A percentile compares a stretch with the other conserved stretches of the same genome.
Conservation (phyloP, 1,284 basidiomycete genomes). For the Leccinum huronense region DNA sequence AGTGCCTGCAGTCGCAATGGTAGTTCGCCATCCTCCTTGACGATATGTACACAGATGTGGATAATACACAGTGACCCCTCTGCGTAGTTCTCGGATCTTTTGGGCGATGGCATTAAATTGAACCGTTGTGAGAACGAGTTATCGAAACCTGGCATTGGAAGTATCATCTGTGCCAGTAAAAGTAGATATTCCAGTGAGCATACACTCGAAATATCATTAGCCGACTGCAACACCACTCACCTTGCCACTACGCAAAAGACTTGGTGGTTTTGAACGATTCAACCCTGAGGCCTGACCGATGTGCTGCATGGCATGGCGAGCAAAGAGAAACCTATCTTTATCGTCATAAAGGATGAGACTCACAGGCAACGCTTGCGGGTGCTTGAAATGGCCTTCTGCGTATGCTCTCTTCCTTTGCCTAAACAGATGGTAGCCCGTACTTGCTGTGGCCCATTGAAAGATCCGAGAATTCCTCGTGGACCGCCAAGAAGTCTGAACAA, state of each 20-base stretch:
- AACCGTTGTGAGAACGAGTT: slow-evolving; percentile 93
- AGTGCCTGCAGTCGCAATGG: slow-evolving; percentile 93
- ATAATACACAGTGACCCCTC: slow-evolving; percentile 75
- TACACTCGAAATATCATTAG: slow-evolving; percentile 1
- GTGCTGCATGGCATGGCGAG: too few species aligned
- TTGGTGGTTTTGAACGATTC: slow-evolving; percentile 57
- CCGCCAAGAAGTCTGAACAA: too few species aligned
- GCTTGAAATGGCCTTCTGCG: too few species aligned
- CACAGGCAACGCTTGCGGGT: too few species aligned
- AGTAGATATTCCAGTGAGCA: slow-evolving; percentile 9
- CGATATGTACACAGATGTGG: slow-evolving; percentile 87
- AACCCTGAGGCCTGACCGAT: too few species aligned
- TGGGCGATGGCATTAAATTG: slow-evolving; percentile 91
- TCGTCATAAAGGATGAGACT: too few species aligned
- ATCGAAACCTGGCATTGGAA: slow-evolving; percentile 70
- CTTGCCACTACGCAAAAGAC: slow-evolving; percentile 87
- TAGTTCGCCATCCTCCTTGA: slow-evolving; percentile 81
- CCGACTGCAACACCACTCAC: slow-evolving; percentile 39
- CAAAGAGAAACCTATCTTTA: too few species aligned
- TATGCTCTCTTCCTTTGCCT: too few species aligned
- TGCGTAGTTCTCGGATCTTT: slow-evolving; percentile 86
- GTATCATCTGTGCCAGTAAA: slow-evolving; percentile 59
- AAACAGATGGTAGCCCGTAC: too few species aligned
- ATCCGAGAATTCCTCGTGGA: too few species aligned
- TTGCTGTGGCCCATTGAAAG: too few species aligned